Conservation (phyloP, 1,284 basidiomycete species). For the Apiotrichum laibachii region DNA sequence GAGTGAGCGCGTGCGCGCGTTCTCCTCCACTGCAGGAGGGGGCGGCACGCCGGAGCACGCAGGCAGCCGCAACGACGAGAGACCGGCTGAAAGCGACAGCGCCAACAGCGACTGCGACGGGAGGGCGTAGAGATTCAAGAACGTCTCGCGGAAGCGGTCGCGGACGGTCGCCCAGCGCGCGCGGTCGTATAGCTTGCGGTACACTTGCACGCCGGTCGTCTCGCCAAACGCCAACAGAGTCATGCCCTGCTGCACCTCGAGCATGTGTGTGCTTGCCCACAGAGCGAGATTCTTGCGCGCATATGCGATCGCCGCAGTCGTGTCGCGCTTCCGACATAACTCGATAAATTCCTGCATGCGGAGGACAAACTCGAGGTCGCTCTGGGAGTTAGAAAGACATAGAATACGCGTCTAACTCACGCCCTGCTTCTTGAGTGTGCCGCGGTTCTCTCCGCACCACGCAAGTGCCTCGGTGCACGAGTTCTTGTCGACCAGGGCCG, state of each 20-base stretch:
- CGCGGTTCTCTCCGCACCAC: constrained; percentile 97
- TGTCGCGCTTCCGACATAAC: constrained; percentile 67
- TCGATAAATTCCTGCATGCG: constrained; percentile 96
- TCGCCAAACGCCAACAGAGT: constrained; percentile 68
- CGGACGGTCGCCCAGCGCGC: constrained; percentile 72
- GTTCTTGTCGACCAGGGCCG: constrained; percentile 64
- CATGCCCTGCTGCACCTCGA: constrained; percentile 72
- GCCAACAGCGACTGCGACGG: constrained; percentile 81
- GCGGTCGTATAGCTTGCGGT: constrained; percentile 68
- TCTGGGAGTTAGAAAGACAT: constrained; percentile 56
- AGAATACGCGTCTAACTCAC: constrained; percentile 51
- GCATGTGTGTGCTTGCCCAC: constrained; percentile 76
- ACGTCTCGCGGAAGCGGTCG: constrained; percentile 74
- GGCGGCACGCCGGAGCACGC: constrained; percentile 55
- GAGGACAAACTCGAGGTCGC: constrained; percentile 91
- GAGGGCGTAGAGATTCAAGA: constrained; percentile 78
- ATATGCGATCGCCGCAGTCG: constrained; percentile 77
- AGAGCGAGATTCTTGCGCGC: constrained; percentile 72
- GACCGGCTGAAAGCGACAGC: constrained; percentile 80
- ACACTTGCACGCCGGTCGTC: constrained; percentile 42
- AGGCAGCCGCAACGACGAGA: constrained; percentile 80
- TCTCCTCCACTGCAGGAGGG: neutral
- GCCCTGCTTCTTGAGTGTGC: constrained; percentile 83
- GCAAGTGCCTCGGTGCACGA: constrained; percentile 82
- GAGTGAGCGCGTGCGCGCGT: constrained; percentile 34